Evolutionary conservation across 1,139 yeast genomes (phyloP).

Genomic region (Geotrichum klebahnii): DNA sequence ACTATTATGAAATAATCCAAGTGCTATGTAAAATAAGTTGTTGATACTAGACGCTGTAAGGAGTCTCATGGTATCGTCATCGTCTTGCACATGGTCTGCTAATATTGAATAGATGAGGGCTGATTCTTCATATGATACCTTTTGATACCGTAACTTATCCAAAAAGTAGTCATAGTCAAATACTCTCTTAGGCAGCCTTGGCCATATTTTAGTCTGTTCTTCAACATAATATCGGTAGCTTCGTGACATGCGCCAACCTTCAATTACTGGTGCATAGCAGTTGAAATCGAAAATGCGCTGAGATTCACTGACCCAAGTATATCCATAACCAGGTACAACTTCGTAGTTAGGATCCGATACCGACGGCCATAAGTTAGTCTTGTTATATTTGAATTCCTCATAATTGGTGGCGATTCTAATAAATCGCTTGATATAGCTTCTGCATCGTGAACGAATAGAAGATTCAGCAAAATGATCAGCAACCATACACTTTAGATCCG

Average conservation of each 20-base stretch:
- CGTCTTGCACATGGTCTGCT: conserved; percentile 32
- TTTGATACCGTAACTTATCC: conserved; percentile 33
- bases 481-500: conserved; percentile 36
- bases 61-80: conserved; percentile 36
- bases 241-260: conserved; percentile 38
- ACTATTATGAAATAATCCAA: conserved; percentile 39
- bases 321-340: conserved; percentile 37
- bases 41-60: conserved; percentile 31
- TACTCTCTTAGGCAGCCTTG: conserved; percentile 30
- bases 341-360: conserved; percentile 27
- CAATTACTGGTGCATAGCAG: conserved; percentile 34
- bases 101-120: conserved; percentile 32
- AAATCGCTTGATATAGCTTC: conserved; percentile 35
- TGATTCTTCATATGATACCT: conserved; percentile 34
- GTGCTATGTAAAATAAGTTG: conserved; percentile 34
- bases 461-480: conserved; percentile 38
- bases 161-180: conserved; percentile 37
- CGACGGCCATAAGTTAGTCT: conserved; percentile 35
- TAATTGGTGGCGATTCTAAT: conserved; percentile 37
- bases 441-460: conserved; percentile 36
- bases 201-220: conserved; percentile 30
- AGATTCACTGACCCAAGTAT: conserved; percentile 35
- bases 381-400: conserved; percentile 34
- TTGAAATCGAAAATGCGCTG: conserved; percentile 32
- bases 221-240: conserved; percentile 31